Base-by-base conservation (phyloP, 2,329 filamentous ascomycete genomes). In the Ophiosphaerella narmari region DNA sequence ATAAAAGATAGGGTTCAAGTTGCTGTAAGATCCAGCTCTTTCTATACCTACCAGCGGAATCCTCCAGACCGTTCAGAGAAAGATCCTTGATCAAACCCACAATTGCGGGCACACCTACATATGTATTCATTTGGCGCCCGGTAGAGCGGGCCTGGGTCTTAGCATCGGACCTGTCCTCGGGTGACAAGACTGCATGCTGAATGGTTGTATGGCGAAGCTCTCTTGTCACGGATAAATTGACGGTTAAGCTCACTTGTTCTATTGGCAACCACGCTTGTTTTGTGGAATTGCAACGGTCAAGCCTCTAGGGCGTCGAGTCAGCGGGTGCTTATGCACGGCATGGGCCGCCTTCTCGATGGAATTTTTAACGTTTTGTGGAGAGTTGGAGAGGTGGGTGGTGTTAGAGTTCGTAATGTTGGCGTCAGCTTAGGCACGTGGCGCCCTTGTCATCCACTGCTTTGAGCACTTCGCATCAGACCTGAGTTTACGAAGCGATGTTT, bases 141-240 rank as follows among this genome's bases (percentile, higher is more conserved):
- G 39, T 37, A 32, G 36, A 38, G 44, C 50, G 43, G 43, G 34
- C 32, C 39, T 44, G 37, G 31, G 14, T 39, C 49, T 29, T 48
- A 59, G 46, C 49, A 43, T 54, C 40, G n/a, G n/a, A 53, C 43
- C 48, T 37, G 34, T 36, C 45, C 32, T 47, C 43, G 43, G 43
- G 37, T 45, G 32, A 21, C 38, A 40, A 16, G 41, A 39, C 9
- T 38, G 44, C 54, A 38, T 42, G 23, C 49, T 51, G 36, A 55
- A 43, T 54, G 52, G 54, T 42, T 24, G 50, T 43, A 16, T n/a
- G 38, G 29, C 29, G 47, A 50, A 43, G 51, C 44, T 50, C 48
- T 50, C 26, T 45, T n/a, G 41, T 41, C 18, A 39, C 54, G 59
- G 59, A 43, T 62, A 60, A 62, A 62, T 51, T 49, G 39, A 23